phyloP scores from a whole-genome alignment of 164 flowering plant species.

The Aristolochia fimbriata region DNA sequence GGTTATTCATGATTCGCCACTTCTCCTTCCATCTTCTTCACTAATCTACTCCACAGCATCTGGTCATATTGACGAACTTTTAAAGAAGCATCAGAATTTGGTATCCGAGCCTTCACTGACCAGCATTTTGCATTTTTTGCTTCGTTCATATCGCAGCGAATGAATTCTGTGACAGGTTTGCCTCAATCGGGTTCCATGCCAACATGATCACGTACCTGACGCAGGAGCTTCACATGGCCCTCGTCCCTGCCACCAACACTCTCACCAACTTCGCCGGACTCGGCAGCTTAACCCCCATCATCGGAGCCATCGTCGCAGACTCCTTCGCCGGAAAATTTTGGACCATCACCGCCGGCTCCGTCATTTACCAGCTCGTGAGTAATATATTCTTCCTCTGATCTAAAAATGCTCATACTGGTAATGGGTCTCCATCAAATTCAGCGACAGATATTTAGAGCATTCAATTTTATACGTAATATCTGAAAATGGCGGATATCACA shows the following conservation, averaged over 20 bases:
- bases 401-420: too few relatives aligned
- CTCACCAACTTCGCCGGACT: slow-evolving; percentile 54
- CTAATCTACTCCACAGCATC: neutral
- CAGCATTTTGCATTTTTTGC: neutral
- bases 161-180: slow-evolving; percentile 57
- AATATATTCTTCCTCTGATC: too few relatives aligned
- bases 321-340: slow-evolving; percentile 54
- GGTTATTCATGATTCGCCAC: too few relatives aligned
- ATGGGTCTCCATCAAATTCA: too few relatives aligned
- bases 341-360: slow-evolving; percentile 42
- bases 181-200: slow-evolving; percentile 41
- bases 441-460: too few relatives aligned
- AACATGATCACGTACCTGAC: slow-evolving; percentile 69
- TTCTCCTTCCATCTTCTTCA: neutral
- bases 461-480: too few relatives aligned
- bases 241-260: slow-evolving; percentile 55
- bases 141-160: slow-evolving; percentile 39
- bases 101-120: too few relatives aligned
- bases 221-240: slow-evolving; percentile 46
- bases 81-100: too few relatives aligned
- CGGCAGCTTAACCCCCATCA: slow-evolving; percentile 40
- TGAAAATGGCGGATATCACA: too few relatives aligned
- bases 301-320: slow-evolving; percentile 61
- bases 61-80: too few relatives aligned
- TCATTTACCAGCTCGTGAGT: slow-evolving; percentile 45